Evolutionary conservation across 2,329 filamentous ascomycete genomes (phyloP).

Genomic region (Sporothrix inflata): DNA sequence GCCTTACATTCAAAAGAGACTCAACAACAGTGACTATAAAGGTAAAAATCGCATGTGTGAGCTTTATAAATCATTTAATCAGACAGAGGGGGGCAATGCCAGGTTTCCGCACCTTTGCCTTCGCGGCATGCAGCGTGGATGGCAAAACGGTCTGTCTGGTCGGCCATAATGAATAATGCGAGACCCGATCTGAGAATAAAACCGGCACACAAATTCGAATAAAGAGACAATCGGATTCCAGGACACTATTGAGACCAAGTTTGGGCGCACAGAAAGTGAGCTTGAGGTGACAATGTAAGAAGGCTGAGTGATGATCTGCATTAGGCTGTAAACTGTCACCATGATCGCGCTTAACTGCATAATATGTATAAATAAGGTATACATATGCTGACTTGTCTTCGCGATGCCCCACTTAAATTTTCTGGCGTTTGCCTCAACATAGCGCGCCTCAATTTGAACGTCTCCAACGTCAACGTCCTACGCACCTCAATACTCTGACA

Average conservation of each 20-base stretch:
- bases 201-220: not conserved
- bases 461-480: not conserved
- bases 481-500: not conserved
- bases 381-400: not conserved
- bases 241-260: not conserved
- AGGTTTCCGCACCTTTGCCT: constrained; percentile 67
- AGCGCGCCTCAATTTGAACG: not conserved
- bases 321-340: not conserved
- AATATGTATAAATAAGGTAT: not conserved
- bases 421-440: constrained; percentile 12
- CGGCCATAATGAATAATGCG: constrained; percentile 23
- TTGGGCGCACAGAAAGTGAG: not conserved
- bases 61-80: not conserved
- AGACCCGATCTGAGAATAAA: not conserved
- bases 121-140: constrained; percentile 87
- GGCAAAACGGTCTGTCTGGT: constrained; percentile 62
- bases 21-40: constrained; percentile 60
- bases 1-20: constrained; percentile 54
- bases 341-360: not conserved
- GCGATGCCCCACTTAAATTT: not conserved
- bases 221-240: not conserved
- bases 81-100: too few relatives aligned
- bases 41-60: not conserved
- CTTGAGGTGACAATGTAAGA: not conserved
- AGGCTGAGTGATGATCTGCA: not conserved